Percentiles rank a stretch among this genome's conserved stretches.
Conservation (phyloP, 2,329 filamentous ascomycete genomes). For the Clarireedia homoeocarpa region DNA sequence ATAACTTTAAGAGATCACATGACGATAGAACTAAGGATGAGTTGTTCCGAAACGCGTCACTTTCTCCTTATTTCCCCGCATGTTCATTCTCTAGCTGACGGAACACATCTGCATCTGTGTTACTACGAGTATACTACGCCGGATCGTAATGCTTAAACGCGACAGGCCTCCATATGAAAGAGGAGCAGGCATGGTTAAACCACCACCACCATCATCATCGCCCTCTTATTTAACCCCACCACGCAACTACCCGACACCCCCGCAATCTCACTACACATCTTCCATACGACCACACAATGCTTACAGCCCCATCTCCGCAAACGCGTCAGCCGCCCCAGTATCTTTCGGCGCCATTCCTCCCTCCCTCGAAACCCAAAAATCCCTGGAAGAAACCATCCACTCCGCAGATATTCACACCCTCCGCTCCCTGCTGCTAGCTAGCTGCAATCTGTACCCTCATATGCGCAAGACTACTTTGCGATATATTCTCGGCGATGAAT, state of each 20-base stretch:
- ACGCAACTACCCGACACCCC: not conserved
- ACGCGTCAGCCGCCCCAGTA: not conserved
- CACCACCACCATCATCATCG: too few species aligned
- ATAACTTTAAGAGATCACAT: too few species aligned
- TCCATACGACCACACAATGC: too few species aligned
- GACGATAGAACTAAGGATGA: too few species aligned
- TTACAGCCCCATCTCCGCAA: not conserved
- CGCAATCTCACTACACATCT: not conserved
- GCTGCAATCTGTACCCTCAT: not conserved
- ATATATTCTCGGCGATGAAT: not conserved
- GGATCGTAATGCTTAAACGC: too few species aligned
- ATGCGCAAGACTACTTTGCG: not conserved
- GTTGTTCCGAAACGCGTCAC: too few species aligned
- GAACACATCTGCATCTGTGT: too few species aligned
- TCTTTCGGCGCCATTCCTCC: not conserved
- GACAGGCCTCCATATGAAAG: too few species aligned
- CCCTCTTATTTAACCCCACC: not conserved
- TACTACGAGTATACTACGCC: too few species aligned
- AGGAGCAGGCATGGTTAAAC: too few species aligned
- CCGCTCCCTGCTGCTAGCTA: not conserved
- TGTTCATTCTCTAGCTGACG: too few species aligned
- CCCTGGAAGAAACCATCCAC: not conserved
- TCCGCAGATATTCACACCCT: not conserved
- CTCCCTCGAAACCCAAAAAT: not conserved
- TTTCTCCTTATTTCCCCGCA: too few species aligned